Evolutionary conservation across 306 rosid species (phyloP), one percentile per base, ranked within the genome.

Genomic region (Acacia crassicarpa): DNA sequence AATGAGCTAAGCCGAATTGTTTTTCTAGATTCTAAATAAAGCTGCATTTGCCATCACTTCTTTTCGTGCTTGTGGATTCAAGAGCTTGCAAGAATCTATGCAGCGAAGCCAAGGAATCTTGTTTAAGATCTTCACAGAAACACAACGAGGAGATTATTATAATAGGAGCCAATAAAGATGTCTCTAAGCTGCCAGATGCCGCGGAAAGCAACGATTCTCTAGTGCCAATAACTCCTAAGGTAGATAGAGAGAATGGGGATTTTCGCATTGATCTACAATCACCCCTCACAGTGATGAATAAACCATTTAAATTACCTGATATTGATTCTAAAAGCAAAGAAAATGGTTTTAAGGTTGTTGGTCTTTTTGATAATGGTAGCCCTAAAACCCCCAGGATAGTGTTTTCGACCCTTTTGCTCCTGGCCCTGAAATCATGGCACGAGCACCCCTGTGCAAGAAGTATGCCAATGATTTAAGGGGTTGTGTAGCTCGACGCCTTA

Each of bases 321-420:
- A 30, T 76, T 61, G 80, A 75, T 23, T 74, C 87, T 17, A 84
- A 81, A 14, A 8, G 77, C 44, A 33, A 85, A 10, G 51, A 25
- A n/a, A 72, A 27, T 17, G 82, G 20, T 40, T 75, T 44, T 49
- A 54, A 65, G 27, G 27, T 69, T 80, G 71, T 9, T 54, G 61
- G 45, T 69, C 56, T 33, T 73, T 80, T 68, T 40, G 80, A 49
- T 38, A 53, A 58, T 40, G 70, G 75, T 46, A 88, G 89, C 83
- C 98, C 98, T 13, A 83, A 73, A 46, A 94, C 98, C 97, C 97
- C 0, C 85, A 83, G 66, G 91, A 87, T 38, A 90, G 84, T 30
- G 89, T 93, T 62, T 93, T 93, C 6, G 92, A 95, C 77, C 88
- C 98, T 10, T 95, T 95, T 85, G 92, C 91, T 68, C 94, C 90